phyloP scores from a whole-genome alignment of 176 grass and related monocot genomes.

The Canna indica region DNA sequence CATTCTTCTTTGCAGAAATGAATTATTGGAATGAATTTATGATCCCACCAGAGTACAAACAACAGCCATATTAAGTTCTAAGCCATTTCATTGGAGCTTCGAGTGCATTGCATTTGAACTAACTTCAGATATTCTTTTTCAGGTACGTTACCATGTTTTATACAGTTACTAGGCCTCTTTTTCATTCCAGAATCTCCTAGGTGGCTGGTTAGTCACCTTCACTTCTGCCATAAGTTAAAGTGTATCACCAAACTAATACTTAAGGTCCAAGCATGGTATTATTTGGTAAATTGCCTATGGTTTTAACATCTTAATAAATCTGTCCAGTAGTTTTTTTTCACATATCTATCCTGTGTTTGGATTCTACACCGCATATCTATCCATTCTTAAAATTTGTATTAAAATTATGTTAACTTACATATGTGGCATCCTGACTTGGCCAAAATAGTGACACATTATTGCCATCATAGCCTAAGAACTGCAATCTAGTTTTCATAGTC shows the following conservation, averaged over 20 bases:
- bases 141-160: conserved; percentile 59
- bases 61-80: background rate
- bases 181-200: conserved; percentile 77
- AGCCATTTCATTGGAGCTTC: background rate
- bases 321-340: no score
- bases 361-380: no score
- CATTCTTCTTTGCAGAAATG: background rate
- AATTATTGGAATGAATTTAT: background rate
- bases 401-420: no score
- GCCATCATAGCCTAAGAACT: no score
- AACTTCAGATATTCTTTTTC: conserved; percentile 14
- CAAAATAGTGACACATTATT: no score
- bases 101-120: background rate
- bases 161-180: conserved; percentile 53
- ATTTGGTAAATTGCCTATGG: no score
- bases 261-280: background rate
- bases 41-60: background rate
- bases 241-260: background rate
- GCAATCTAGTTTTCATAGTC: no score
- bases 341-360: no score
- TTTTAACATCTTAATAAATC: no score
- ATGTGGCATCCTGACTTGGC: no score
- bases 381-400: no score
- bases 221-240: background rate
- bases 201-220: conserved; percentile 52